Evolutionary conservation across 306 rosid genomes (phyloP), one percentile per base, ranked within the genome.

Genomic region (Neltuma alba): DNA sequence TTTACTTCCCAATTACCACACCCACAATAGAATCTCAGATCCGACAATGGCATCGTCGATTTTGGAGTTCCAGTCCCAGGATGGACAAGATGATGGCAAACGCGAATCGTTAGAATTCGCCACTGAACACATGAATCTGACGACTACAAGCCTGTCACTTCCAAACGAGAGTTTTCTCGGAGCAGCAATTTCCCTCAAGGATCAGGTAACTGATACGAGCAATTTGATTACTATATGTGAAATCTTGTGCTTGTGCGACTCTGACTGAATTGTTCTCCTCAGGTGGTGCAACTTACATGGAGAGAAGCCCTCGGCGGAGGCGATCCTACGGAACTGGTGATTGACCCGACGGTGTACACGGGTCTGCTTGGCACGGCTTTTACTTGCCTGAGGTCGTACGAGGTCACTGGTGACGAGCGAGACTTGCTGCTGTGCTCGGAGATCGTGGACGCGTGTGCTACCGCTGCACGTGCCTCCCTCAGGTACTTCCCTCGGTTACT

Each of bases 341-440:
- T 88, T 28, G 98, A 92, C 80, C 97, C 92, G 78, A 88, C 94
- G 61, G 91, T 79, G 75, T 94, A 88, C 41, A 65, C 89, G 63
- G 98, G 98, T 70, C 69, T 94, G 37, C 88, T 92, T 5, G 98
- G 97, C 11, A 91, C 98, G 6, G 97, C 97, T 54, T 85, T 94
- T 54, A 87, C 88, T 28, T 94, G 98, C 84, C 77, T 92, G 54
- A 90, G 97, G 71, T 88, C 97, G 25, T 92, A 83, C 78, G 76
- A 89, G 80, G 93, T 81, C 25, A 88, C 93, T 11, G 90, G 94
- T 2, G 72, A 71, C 80, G 77, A 61, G 18, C 76, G 76, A n/a
- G 98, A 94, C 69, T 88, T 94, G 88, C 38, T 75, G 0, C 58
- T 92, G 50, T 88, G 90, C 62, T 63, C 89, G 0, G 93, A 94